phyloP scores from a whole-genome alignment of 176 grass and related monocot genomes.

The Ampelocalamus luodianensis region DNA sequence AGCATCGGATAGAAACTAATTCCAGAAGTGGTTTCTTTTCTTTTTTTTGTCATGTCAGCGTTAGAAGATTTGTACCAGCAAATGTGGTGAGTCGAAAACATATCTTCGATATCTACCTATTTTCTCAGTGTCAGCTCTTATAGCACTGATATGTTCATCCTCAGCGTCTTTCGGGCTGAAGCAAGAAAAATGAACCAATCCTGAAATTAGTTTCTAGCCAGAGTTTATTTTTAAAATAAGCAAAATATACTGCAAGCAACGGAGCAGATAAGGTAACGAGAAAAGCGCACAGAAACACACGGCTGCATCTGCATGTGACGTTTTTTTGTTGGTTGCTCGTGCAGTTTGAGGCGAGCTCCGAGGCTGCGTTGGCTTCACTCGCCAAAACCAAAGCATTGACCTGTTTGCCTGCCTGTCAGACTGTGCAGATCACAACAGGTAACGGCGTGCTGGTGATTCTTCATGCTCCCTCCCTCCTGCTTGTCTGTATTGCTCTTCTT shows the following conservation, averaged over 20 bases:
- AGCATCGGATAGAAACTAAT: too few species aligned
- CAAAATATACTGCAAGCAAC: not conserved
- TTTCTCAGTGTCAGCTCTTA: rapidly evolving
- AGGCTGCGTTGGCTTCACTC: not conserved
- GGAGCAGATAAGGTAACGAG: not conserved
- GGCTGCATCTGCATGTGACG: constrained; percentile 35
- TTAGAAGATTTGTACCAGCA: too few species aligned
- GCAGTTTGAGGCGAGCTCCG: constrained; percentile 13
- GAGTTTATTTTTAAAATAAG: too few species aligned
- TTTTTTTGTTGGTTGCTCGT: not conserved
- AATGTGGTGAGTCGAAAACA: too few species aligned
- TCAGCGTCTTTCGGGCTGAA: too few species aligned
- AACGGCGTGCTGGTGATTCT: constrained; percentile 42
- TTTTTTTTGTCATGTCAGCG: too few species aligned
- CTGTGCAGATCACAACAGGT: not conserved
- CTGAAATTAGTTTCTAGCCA: too few species aligned
- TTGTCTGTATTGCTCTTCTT: not conserved
- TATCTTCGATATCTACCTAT: too few species aligned
- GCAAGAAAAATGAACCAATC: too few species aligned
- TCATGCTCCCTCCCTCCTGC: not conserved
- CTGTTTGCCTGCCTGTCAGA: constrained; percentile 23
- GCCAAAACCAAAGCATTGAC: constrained; percentile 48
- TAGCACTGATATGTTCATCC: too few species aligned
- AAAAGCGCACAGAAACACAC: not conserved
- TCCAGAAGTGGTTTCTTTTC: too few species aligned